Base-by-base conservation (phyloP, 176 grass and related monocot species). In the Bothriochloa decipiens region DNA sequence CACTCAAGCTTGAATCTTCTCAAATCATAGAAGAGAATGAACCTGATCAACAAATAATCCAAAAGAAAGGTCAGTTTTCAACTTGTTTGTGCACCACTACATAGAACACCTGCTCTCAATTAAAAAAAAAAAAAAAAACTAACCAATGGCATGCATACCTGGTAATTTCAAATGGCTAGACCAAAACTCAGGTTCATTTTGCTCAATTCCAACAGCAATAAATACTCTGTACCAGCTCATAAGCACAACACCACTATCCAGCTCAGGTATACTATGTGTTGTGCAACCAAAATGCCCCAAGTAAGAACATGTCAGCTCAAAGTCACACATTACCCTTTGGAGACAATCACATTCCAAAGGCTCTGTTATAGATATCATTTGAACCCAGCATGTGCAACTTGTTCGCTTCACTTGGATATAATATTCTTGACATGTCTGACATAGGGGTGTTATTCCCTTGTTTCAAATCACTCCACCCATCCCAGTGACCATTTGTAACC, bases 341-440 rank as follows among this genome's bases (percentile, higher is more conserved):
- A 79, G 73, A 76, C 41, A 77, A 75, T 89, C 71, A 97, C 79
- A 94, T 82, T 88, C 95, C 92, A 89, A 94, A 97, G 84, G 92
- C 85, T 83, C 84, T 94, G 86, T 89, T 92, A 81, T 87, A 94
- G 22, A 94, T 27, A 91, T 92, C 88, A 78, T 83, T 88, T 75
- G 89, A 84, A 77, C 92, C 82, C 36, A 89, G 78, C 72, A 92
- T 83, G 69, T 90, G 95, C 63, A 94, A 94, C 75, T 71, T 91
- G 70, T 87, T 81, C n/a, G 60, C 88, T 70, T 93, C 92, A 86
- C 25, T 88, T 85, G 90, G 70, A 85, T 92, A 91, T 65, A 87
- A 76, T 39, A 83, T 92, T 74, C 92, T 80, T 10, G 93, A 92
- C 46, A 90, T 81, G 25, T 94, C 92, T 37, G 72, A 65, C 77